Percentiles rank a stretch among this genome's conserved stretches.
Conservation (phyloP, 2,329 filamentous ascomycete genomes). For the Xylaria sp. region DNA sequence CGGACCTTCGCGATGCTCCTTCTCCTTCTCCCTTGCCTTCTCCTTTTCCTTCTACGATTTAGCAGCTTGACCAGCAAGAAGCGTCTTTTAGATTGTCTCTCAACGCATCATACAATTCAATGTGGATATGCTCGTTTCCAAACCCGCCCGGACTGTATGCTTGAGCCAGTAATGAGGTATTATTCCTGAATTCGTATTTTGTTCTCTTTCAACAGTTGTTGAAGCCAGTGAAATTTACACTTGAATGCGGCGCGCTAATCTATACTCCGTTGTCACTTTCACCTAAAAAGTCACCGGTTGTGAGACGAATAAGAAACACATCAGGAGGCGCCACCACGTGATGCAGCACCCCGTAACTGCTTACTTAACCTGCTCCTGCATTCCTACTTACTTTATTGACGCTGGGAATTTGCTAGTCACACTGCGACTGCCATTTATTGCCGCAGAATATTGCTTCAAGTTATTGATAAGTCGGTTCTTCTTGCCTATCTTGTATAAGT, state of each 20-base stretch:
- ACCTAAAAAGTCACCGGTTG: background rate
- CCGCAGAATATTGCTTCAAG: background rate
- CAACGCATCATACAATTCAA: conserved; percentile 20
- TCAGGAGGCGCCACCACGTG: conserved; percentile 35
- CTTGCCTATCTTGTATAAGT: too few relatives aligned
- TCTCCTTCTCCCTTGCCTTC: background rate
- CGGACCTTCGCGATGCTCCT: background rate
- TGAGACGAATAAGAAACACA: conserved; percentile 39
- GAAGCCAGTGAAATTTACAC: background rate
- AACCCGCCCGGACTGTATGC: background rate
- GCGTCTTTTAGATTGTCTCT: conserved; percentile 3
- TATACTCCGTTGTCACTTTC: too few relatives aligned
- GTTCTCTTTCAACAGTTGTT: too few relatives aligned
- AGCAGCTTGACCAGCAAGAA: conserved; percentile 32
- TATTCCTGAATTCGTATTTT: too few relatives aligned
- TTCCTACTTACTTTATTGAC: background rate
- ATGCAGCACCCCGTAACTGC: conserved; percentile 2
- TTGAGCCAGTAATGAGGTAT: background rate
- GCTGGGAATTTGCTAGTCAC: background rate
- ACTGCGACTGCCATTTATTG: too few relatives aligned
- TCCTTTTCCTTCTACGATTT: background rate
- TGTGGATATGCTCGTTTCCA: background rate
- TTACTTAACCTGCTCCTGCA: background rate
- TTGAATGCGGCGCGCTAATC: background rate
- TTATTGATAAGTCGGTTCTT: background rate